Percentiles rank a stretch among this genome's conserved stretches.
These are phyloP conservation scores for Candida khao-thaluensis DNA, from an alignment of 805 yeast species.

Conservation along the genomic window DNA sequence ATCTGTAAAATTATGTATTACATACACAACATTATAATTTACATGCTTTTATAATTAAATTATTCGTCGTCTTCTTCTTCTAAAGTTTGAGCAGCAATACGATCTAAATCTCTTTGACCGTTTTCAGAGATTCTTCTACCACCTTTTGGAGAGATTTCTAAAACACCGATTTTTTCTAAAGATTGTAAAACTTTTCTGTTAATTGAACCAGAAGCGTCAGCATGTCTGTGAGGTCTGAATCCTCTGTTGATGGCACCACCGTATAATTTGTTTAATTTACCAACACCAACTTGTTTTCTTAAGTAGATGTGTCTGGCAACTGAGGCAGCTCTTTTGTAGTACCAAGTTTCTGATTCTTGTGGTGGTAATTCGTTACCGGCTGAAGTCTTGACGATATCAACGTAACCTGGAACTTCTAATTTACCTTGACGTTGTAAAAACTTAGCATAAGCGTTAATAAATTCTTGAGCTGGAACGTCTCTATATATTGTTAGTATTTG, in stretches of 20 bases:
- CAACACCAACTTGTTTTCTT: constrained; percentile 99
- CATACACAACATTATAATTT: constrained; percentile 16
- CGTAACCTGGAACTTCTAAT: constrained; percentile 99
- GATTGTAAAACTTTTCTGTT: constrained; percentile 99
- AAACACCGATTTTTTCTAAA: constrained; percentile 95
- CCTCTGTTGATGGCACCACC: constrained; percentile 99
- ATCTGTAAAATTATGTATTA: constrained; percentile 11
- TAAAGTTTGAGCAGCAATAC: constrained; percentile 98
- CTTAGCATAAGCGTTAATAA: constrained; percentile 99
- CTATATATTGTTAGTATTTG: constrained; percentile 49
- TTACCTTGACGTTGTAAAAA: constrained; percentile 99
- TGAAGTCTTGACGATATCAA: constrained; percentile 98
- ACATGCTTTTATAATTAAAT: constrained; percentile 18
- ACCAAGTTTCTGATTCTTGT: constrained; percentile 99
- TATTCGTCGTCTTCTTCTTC: constrained; percentile 83
- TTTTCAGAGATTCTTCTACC: constrained; percentile 99
- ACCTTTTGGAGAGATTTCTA: constrained; percentile 95
- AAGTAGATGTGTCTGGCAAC: constrained; percentile 99
- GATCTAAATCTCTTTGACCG: constrained; percentile 99
- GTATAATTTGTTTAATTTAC: constrained; percentile 97
- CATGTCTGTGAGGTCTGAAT: constrained; percentile 97
- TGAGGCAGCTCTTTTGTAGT: constrained; percentile 99
- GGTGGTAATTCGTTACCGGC: constrained; percentile 99
- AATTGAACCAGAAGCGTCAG: constrained; percentile 97
- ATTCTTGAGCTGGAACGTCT: constrained; percentile 99